These are phyloP conservation scores for Claviceps monticola DNA, from an alignment of 2,329 filamentous ascomycete genomes.

Conservation along the genomic window DNA sequence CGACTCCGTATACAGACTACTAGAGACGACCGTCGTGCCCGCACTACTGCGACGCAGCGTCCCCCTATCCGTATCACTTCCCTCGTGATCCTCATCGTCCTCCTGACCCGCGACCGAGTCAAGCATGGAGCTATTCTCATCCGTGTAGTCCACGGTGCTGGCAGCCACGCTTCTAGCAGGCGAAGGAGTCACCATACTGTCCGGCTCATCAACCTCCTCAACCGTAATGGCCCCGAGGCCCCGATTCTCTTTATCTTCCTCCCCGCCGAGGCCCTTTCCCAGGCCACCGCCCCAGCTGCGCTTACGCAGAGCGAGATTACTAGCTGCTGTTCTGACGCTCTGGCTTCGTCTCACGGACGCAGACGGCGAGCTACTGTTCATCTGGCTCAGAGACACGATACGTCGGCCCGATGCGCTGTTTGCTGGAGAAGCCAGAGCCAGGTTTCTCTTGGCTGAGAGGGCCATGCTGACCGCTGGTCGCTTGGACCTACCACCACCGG, in stretches of 20 bases:
- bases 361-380: conserved; percentile 57
- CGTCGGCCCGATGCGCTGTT: conserved; percentile 51
- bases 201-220: conserved; percentile 35
- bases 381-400: conserved; percentile 83
- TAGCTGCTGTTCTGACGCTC: conserved; percentile 52
- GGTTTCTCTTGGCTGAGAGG: conserved; percentile 37
- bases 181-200: conserved; percentile 11
- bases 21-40: conserved; percentile 34
- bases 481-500: conserved; percentile 9
- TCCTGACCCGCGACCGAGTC: conserved; percentile 9
- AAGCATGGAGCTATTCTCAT: conserved; percentile 7
- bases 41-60: conserved; percentile 34
- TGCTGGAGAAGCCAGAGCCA: conserved; percentile 23
- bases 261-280: conserved; percentile 32
- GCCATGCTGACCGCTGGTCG: conserved; percentile 36
- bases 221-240: conserved; percentile 47
- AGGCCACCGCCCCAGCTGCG: conserved; percentile 50
- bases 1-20: conserved; percentile 23
- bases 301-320: conserved; percentile 45
- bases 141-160: conserved; percentile 2
- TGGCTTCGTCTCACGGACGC: conserved; percentile 62
- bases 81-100: conserved; percentile 3
- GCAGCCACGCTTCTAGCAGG: background rate
- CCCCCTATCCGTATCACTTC: conserved; percentile 38
- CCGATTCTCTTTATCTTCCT: conserved; percentile 50